Percentiles rank a stretch among this genome's conserved stretches.
Conservation (phyloP, 2,329 filamentous ascomycete genomes). For the Claviceps maximensis region DNA sequence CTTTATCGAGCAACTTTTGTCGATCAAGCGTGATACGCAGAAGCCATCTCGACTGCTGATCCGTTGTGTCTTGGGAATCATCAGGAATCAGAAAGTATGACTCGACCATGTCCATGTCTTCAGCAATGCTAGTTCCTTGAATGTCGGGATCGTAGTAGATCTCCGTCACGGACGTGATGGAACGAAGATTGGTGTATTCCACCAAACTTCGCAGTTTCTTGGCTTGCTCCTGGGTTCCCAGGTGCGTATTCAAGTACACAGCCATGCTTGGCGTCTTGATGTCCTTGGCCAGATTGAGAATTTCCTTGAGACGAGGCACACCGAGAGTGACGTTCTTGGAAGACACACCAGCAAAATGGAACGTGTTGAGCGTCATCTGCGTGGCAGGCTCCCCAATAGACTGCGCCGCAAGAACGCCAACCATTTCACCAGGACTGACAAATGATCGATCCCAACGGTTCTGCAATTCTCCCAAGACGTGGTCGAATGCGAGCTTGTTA, state of each 20-base stretch:
- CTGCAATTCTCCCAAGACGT: slow-evolving; percentile 82
- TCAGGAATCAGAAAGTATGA: slow-evolving; percentile 94
- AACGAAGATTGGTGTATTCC: slow-evolving; percentile 87
- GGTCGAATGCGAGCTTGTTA: slow-evolving; percentile 84
- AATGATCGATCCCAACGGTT: slow-evolving; percentile 74
- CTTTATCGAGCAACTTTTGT: slow-evolving; percentile 91
- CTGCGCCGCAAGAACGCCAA: slow-evolving; percentile 91
- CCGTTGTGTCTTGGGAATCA: slow-evolving; percentile 46
- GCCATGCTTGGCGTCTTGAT: slow-evolving; percentile 98
- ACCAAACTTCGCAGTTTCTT: slow-evolving; percentile 80
- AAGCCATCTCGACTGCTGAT: slow-evolving; percentile 86
- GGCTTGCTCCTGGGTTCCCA: slow-evolving; percentile 61
- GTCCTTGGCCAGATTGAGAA: slow-evolving; percentile 92
- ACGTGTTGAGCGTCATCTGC: slow-evolving; percentile 98
- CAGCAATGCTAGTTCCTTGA: slow-evolving; percentile 69
- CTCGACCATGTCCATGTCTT: slow-evolving; percentile 87
- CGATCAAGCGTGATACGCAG: slow-evolving; percentile 87
- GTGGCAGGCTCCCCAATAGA: slow-evolving; percentile 98
- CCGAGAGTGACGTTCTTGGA: slow-evolving; percentile 99
- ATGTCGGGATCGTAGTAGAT: slow-evolving; percentile 96
- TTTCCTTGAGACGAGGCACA: slow-evolving; percentile 98
- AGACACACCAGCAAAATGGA: slow-evolving; percentile 99
- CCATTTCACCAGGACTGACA: slow-evolving; percentile 94
- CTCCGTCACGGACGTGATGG: slow-evolving; percentile 82
- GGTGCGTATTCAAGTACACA: slow-evolving; percentile 60